Percentiles rank a stretch among this genome's conserved stretches.
Evolutionary conservation across 805 yeast species (phyloP).

Genomic region (Candida stauntonica): DNA sequence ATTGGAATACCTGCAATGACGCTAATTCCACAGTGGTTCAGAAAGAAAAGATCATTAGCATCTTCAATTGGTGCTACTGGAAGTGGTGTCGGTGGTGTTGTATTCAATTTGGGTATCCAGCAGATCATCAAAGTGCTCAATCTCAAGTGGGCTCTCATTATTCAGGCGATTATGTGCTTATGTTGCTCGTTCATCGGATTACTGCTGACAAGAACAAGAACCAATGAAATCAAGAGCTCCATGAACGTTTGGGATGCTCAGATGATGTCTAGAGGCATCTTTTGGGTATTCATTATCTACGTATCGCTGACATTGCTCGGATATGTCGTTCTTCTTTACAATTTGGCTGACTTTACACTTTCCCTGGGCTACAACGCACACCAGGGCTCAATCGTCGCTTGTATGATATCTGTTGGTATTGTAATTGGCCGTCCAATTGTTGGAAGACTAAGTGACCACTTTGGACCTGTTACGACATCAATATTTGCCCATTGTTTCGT

Average conservation of each 20-base stretch:
- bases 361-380: constrained; percentile 52
- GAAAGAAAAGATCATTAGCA: constrained; percentile 51
- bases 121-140: constrained; percentile 29
- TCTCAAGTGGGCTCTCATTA: constrained; percentile 33
- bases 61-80: constrained; percentile 37
- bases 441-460: constrained; percentile 46
- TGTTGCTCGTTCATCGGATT: constrained; percentile 33
- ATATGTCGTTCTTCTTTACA: constrained; percentile 54
- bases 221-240: constrained; percentile 31
- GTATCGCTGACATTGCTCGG: constrained; percentile 51
- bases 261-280: constrained; percentile 37
- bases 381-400: constrained; percentile 55
- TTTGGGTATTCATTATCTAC: constrained; percentile 39
- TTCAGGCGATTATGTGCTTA: constrained; percentile 35
- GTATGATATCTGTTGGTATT: constrained; percentile 57
- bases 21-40: constrained; percentile 67
- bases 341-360: constrained; percentile 54
- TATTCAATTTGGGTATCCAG: constrained; percentile 36
- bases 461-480: constrained; percentile 49
- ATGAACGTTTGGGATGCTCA: constrained; percentile 38
- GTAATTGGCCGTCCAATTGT: constrained; percentile 51
- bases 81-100: constrained; percentile 40
- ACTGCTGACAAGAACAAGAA: constrained; percentile 35
- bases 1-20: constrained; percentile 55
- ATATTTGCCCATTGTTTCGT: constrained; percentile 36